Evolutionary conservation across 805 yeast genomes (phyloP), one percentile per base, ranked within the genome.

Genomic region (Candida dajiaensis): DNA sequence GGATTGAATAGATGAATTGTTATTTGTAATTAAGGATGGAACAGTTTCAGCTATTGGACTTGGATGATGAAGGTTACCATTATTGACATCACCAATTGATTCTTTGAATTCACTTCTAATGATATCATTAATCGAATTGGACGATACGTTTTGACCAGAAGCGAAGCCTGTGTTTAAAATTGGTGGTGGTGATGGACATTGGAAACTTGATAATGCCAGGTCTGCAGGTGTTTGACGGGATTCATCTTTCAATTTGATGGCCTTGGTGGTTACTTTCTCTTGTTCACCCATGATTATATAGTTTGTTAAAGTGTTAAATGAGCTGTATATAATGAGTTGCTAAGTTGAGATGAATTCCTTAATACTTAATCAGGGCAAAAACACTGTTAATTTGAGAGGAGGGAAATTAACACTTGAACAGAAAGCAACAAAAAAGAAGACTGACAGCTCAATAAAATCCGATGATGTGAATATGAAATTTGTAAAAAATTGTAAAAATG

Each of bases 151-250:
- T 40, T 52, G 54, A 6, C 62, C 61, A 8, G 58, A 51, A 15
- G 51, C 37, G 3, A 56, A 48, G 7, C 59, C 57, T 10, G 66
- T 65, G 46, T 70, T 70, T 41, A 80, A 64, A 45, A 81, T 80
- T 8, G 88, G 86, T 1, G 88, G 85, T n/a, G 88, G 87, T 5
- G 86, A 81, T 2, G 87, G 86, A 52, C 85, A 78, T 49, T 83
- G 70, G 45, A 80, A 61, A 57, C 72, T 77, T 8, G 85, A 77
- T 29, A 78, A 64, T 1, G 85, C 84, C 62, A 77, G 59, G 12
- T 73, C 78, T 33, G 80, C 72, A 4, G 83, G 82, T 0, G 76
- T 72, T 15, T 53, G 49, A n/a, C 21, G 41, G 29, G n/a, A 22
- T 18, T 40, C 43, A 12, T 37, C 45, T 20, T n/a, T 43, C 25